phyloP scores from a whole-genome alignment of 2,329 filamentous ascomycete species.

The Dryadomyces quercivorus region DNA sequence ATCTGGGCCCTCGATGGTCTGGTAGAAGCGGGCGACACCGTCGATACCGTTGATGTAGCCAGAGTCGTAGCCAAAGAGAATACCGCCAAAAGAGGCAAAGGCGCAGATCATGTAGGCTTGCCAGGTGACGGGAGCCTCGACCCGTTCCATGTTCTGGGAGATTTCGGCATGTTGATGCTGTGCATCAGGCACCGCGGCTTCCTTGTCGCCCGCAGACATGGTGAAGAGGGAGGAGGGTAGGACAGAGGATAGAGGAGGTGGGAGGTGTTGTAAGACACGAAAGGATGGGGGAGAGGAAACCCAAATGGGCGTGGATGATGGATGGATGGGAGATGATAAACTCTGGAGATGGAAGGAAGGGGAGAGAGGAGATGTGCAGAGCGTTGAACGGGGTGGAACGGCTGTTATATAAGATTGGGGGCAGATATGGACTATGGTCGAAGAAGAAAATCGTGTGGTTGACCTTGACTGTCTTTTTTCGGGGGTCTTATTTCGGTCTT shows the following conservation, averaged over 20 bases:
- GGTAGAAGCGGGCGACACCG: conserved; percentile 38
- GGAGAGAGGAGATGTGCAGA: no score
- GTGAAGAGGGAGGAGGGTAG: neutral
- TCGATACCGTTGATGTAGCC: conserved; percentile 61
- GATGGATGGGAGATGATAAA: neutral
- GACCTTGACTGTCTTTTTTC: neutral
- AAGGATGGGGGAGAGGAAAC: neutral
- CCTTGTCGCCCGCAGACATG: conserved; percentile 11
- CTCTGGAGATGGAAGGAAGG: neutral
- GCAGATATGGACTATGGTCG: neutral
- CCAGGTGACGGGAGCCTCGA: conserved; percentile 57
- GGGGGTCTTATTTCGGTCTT: no score
- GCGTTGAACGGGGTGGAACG: neutral
- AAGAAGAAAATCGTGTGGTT: neutral
- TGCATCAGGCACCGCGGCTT: neutral
- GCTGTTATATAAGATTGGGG: neutral
- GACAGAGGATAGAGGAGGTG: neutral
- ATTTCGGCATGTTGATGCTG: conserved; percentile 4
- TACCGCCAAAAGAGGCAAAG: conserved; percentile 59
- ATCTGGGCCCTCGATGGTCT: conserved; percentile 32
- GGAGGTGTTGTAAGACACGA: neutral
- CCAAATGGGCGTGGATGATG: neutral
- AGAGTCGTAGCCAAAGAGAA: conserved; percentile 71
- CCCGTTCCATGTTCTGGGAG: conserved; percentile 39
- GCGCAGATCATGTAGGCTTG: conserved; percentile 59